Percentiles rank a stretch among this genome's conserved stretches.
Conservation (phyloP, 345 rosid genomes). For the Pelargonium nanum region DNA sequence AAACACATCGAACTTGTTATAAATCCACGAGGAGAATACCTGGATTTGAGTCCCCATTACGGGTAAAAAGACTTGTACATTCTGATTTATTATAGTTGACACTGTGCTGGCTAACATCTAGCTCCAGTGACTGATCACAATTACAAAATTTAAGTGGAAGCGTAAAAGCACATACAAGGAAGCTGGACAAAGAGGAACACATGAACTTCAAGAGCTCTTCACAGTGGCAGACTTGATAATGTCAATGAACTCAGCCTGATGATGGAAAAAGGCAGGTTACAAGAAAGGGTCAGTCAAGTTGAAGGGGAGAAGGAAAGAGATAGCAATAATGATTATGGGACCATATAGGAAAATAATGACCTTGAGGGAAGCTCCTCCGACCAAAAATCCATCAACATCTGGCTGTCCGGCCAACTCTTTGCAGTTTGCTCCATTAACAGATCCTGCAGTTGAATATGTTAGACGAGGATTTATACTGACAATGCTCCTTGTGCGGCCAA, state of each 20-base stretch:
- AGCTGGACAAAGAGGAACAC: no score
- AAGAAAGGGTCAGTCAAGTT: background rate
- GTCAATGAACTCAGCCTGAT: conserved; percentile 60
- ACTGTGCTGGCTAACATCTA: no score
- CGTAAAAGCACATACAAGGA: no score
- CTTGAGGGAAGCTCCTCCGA: conserved; percentile 75
- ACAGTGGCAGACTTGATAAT: conserved; percentile 49
- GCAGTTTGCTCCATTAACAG: conserved; percentile 65
- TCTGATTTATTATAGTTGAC: no score
- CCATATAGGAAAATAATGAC: conserved; percentile 21
- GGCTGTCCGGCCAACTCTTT: conserved; percentile 47
- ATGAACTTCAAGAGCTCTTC: conserved; percentile 17
- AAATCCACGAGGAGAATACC: no score
- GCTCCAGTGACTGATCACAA: no score
- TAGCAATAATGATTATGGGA: no score
- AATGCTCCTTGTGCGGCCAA: background rate
- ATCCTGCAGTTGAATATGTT: conserved; percentile 22
- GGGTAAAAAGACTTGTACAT: no score
- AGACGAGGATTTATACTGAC: background rate
- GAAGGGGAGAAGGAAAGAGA: background rate
- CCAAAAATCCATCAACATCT: conserved; percentile 72
- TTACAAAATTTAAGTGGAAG: no score
- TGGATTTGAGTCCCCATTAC: no score
- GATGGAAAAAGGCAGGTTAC: background rate
- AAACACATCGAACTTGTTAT: no score